Evolutionary conservation across 1,284 basidiomycete species (phyloP), one percentile per base, ranked within the genome.

Genomic region (Apiotrichum veenhuisii): DNA sequence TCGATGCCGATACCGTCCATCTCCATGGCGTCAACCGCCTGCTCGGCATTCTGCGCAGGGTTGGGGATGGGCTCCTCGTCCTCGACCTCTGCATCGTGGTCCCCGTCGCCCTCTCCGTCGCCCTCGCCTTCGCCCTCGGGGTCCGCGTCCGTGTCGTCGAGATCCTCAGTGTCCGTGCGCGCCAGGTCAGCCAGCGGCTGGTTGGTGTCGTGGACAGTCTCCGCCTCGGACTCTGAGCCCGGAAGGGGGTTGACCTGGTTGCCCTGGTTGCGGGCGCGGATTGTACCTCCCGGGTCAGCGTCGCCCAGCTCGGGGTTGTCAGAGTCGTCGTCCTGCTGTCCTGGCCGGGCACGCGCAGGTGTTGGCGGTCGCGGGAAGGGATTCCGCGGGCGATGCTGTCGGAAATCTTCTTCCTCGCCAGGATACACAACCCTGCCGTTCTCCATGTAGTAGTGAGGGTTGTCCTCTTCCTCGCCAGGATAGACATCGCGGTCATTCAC

Each of bases 11-110:
- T 38, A n/a, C 34, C 40, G 55, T 57, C 60, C 33, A 62, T 53
- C 26, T 57, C 60, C 5, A 46, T 17, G 23, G 36, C 36, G 26
- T 41, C 37, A n/a, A 72, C 67, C 47, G 75, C 73, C 4, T 58
- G 45, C 46, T 33, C 67, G 46, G 75, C 73, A 1, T 55, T 47
- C 46, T 33, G 46, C 10, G 38, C n/a, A 12, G 22, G 26, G 23
- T 38, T 25, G 20, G 25, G 46, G 5, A 48, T n/a, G 14, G 37
- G 38, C 7, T 48, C 52, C 40, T 58, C 55, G 8, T 53, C 54
- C 26, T 51, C 54, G 1, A 47, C 36, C n/a, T 54, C 53, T n/a
- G 23, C 54, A 4, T 54, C 57, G 3, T 30, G 30, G 10, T 37
- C 46, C n/a, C 1, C 18, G 9, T 20, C 48, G 17, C 27, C 37